Conservation (phyloP, 176 grass and related monocot genomes). For the Eleusine indica region DNA sequence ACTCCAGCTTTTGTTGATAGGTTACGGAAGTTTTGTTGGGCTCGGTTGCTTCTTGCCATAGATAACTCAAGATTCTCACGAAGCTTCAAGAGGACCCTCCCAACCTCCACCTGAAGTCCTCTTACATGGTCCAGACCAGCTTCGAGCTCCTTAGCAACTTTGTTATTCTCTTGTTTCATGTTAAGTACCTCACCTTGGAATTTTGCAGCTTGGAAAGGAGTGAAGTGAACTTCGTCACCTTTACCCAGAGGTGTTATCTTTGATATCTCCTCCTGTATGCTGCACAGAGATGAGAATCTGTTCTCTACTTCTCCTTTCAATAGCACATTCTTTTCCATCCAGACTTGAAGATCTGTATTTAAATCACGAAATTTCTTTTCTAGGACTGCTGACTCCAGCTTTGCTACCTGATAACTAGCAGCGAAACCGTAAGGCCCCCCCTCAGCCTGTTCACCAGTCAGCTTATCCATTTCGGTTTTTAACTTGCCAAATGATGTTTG, state of each 20-base stretch:
- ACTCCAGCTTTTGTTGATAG: constrained; percentile 68
- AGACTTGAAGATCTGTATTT: constrained; percentile 78
- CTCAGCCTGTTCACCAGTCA: constrained; percentile 42
- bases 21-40: constrained; percentile 61
- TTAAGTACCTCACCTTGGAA: constrained; percentile 76
- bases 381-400: constrained; percentile 48
- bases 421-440: constrained; percentile 18
- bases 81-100: constrained; percentile 59
- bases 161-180: constrained; percentile 79
- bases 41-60: constrained; percentile 49
- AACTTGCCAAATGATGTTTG: constrained; percentile 62
- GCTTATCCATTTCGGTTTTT: constrained; percentile 57
- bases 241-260: constrained; percentile 38
- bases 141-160: constrained; percentile 71
- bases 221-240: constrained; percentile 48
- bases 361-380: constrained; percentile 71
- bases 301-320: constrained; percentile 70
- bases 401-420: constrained; percentile 50
- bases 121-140: constrained; percentile 67
- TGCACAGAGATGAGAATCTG: constrained; percentile 63
- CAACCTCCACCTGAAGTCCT: constrained; percentile 63
- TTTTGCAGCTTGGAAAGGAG: constrained; percentile 55
- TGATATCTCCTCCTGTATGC: constrained; percentile 71
- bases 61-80: constrained; percentile 56
- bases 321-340: constrained; percentile 73